phyloP scores from a whole-genome alignment of 2,329 filamentous ascomycete species.

The Passalora sequoiae region DNA sequence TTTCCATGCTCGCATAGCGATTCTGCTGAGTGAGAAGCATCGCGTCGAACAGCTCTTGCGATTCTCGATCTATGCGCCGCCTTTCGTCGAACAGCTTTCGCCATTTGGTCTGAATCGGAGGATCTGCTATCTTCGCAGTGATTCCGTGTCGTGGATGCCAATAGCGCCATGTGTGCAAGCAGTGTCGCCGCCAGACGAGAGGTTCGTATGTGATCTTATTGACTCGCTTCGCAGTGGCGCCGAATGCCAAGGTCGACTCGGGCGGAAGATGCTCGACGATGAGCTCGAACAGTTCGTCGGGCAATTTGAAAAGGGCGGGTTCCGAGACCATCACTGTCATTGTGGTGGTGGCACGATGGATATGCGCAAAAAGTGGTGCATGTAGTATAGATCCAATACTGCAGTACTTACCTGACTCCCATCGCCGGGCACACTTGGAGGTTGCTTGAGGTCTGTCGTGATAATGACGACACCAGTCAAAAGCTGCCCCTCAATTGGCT shows the following conservation, averaged over 20 bases:
- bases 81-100: slow-evolving; percentile 48
- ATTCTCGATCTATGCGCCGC: slow-evolving; percentile 32
- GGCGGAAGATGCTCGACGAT: slow-evolving; percentile 63
- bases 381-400: no score
- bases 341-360: not conserved
- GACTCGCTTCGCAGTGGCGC: slow-evolving; percentile 60
- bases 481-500: no score
- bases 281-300: slow-evolving; percentile 78
- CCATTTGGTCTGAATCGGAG: slow-evolving; percentile 52
- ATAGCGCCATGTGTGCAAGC: slow-evolving; percentile 61
- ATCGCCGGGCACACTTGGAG: no score
- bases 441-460: no score
- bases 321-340: not conserved
- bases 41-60: slow-evolving; percentile 50
- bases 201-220: slow-evolving; percentile 63
- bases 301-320: slow-evolving; percentile 44
- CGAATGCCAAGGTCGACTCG: slow-evolving; percentile 46
- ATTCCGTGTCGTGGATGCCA: slow-evolving; percentile 69
- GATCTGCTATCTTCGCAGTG: slow-evolving; percentile 46
- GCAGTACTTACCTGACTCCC: no score
- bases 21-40: slow-evolving; percentile 67
- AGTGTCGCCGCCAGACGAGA: slow-evolving; percentile 75
- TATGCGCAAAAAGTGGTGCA: not conserved
- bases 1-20: slow-evolving; percentile 64
- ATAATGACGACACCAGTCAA: no score